Evolutionary conservation across 1,284 basidiomycete genomes (phyloP), one percentile per base, ranked within the genome.

Genomic region (Ceratobasidium papillatum): DNA sequence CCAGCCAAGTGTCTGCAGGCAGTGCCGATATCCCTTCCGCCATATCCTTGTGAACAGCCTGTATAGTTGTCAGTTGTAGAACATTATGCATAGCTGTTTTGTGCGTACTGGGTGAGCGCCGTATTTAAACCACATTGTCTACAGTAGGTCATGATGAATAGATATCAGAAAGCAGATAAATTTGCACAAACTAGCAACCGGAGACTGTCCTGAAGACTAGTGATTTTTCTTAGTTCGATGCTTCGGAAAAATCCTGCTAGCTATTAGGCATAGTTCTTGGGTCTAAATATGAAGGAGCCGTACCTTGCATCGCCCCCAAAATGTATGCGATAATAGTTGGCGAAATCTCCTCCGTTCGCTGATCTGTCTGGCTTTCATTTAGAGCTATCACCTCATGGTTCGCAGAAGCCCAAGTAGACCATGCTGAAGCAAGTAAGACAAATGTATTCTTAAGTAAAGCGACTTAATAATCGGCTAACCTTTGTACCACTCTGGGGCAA

Each of bases 51-150:
- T 68, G 36, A 32, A 68, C 65, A 14, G 49, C 65, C 65, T 68
- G 25, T 19, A 62, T n/a, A 22, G 8, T 34, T 51, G 49, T 54
- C n/a, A 54, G 47, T 43, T 25, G 25, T 12, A 41, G 30, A 52
- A 22, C 38, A 25, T 43, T 49, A 47, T 14, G 25, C 25, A 1
- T 17, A 12, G 30, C 22, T 19, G 12, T 27, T n/a, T 32, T 1
- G 45, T 41, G 11, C 51, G 3, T 41, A 56, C 65, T 9, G 65
- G 47, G 19, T 54, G 65, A 38, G 51, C 65, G n/a, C 65, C 65
- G 27, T 68, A 68, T 56, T 65, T 65, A 45, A 65, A 65, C 63
- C 63, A 65, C 63, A 65, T 65, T 34, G 63, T 65, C 63, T 65
- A 45, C 17, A 27, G 45, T 14, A n/a, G 17, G 9, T 3, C 12